Conservation (phyloP, 495 filamentous ascomycete genomes). For the Aspergillus avenaceus region DNA sequence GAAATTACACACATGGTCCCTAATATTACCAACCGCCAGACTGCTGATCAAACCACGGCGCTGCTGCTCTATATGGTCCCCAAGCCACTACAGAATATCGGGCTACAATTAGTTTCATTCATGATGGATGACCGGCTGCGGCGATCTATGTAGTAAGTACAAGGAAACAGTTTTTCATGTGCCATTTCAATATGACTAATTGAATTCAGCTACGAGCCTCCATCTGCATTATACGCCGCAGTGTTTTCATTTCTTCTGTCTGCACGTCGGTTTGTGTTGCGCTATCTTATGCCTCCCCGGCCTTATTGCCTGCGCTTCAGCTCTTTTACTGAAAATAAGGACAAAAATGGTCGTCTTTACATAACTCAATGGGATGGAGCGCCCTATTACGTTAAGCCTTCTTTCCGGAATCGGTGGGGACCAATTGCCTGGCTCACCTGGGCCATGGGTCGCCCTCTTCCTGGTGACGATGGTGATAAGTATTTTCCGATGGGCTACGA, state of each 20-base stretch:
- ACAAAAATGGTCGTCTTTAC: slow-evolving; percentile 47
- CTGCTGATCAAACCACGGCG: slow-evolving; percentile 52
- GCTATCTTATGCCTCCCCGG: slow-evolving; percentile 54
- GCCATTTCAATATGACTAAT: slow-evolving; percentile 1
- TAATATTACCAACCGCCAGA: slow-evolving; percentile 43
- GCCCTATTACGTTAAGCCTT: slow-evolving; percentile 60
- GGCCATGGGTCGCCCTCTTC: slow-evolving; percentile 51
- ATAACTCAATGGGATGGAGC: slow-evolving; percentile 46
- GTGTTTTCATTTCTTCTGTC: slow-evolving; percentile 41
- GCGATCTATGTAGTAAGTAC: slow-evolving; percentile 58
- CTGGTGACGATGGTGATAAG: slow-evolving; percentile 54
- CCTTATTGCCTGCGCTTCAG: slow-evolving; percentile 37
- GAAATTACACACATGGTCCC: slow-evolving; percentile 57
- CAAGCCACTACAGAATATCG: slow-evolving; percentile 40
- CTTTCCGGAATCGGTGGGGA: slow-evolving; percentile 58
- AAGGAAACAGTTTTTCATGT: background rate
- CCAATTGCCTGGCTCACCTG: slow-evolving; percentile 50
- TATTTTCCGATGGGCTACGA: slow-evolving; percentile 57
- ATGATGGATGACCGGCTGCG: slow-evolving; percentile 63
- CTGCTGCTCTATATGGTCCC: slow-evolving; percentile 60
- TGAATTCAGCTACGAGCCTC: slow-evolving; percentile 40
- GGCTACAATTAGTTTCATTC: slow-evolving; percentile 46
- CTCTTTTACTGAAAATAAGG: slow-evolving; percentile 37
- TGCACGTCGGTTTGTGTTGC: slow-evolving; percentile 48
- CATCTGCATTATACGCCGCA: slow-evolving; percentile 28